Conservation (phyloP, 2,329 filamentous ascomycete species). For the Xylariaceae sp. region DNA sequence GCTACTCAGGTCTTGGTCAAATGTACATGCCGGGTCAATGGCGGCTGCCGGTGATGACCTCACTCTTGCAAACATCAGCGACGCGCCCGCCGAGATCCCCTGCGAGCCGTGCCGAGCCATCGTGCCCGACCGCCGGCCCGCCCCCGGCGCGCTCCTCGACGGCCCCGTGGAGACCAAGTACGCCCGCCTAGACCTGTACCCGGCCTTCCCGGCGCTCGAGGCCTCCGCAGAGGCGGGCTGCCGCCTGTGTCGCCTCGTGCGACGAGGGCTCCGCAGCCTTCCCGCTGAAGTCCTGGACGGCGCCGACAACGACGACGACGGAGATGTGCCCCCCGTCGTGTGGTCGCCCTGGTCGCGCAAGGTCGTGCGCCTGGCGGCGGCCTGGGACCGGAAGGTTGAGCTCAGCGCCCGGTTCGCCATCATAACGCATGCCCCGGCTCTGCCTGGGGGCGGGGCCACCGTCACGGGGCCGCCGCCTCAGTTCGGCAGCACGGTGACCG, state of each 20-base stretch:
- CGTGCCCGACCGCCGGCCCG: too few species aligned
- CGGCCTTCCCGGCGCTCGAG: neutral
- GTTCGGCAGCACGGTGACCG: slow-evolving; percentile 5
- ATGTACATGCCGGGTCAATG: too few species aligned
- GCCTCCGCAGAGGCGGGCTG: neutral
- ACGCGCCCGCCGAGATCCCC: too few species aligned
- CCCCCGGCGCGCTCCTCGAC: too few species aligned
- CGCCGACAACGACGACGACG: neutral
- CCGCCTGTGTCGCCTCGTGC: neutral
- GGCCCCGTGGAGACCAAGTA: too few species aligned
- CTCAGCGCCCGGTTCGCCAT: neutral
- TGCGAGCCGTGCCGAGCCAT: too few species aligned
- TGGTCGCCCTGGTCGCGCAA: neutral
- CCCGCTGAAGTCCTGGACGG: neutral
- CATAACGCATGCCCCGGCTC: neutral
- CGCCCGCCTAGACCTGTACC: neutral
- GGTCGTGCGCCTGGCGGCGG: neutral
- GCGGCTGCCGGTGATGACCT: too few species aligned
- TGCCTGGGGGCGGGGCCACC: neutral
- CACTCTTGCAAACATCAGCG: too few species aligned
- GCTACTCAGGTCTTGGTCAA: too few species aligned
- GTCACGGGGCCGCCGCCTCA: neutral
- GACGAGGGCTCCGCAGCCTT: neutral
- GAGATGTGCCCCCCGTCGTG: neutral
- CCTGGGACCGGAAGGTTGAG: neutral